Percentiles rank a stretch among this genome's conserved stretches.
phyloP scores from a whole-genome alignment of 805 yeast species.

The Brettanomyces sp. region DNA sequence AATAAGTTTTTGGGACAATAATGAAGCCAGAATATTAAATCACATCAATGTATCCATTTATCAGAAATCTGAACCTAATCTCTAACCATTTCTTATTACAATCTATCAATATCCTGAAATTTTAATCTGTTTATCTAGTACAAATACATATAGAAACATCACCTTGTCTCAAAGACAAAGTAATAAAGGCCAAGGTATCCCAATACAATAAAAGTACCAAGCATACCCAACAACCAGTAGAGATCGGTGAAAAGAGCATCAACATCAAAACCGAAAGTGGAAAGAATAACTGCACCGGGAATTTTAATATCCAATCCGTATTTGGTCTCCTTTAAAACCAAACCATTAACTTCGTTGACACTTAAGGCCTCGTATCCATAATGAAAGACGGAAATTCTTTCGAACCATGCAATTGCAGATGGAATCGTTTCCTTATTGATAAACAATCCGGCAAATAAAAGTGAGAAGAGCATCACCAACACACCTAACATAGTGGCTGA shows the following conservation, averaged over 20 bases:
- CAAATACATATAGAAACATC: background rate
- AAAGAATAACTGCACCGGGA: constrained; percentile 94
- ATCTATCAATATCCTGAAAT: no score
- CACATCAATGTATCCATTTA: background rate
- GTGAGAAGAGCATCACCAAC: constrained; percentile 69
- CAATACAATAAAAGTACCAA: constrained; percentile 44
- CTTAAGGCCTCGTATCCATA: constrained; percentile 91
- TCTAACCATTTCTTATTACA: background rate
- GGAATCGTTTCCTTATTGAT: constrained; percentile 63
- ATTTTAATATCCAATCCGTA: constrained; percentile 91
- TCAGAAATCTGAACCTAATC: background rate
- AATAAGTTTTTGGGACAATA: no score
- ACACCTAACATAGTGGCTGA: constrained; percentile 88
- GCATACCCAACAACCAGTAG: constrained; percentile 46
- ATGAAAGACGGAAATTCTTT: constrained; percentile 84
- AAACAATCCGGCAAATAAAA: constrained; percentile 89
- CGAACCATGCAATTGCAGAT: constrained; percentile 53
- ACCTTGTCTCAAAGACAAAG: constrained; percentile 70
- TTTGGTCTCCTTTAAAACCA: constrained; percentile 77
- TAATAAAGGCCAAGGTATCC: constrained; percentile 73
- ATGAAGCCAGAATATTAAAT: no score
- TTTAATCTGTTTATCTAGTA: background rate
- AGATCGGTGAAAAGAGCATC: constrained; percentile 66
- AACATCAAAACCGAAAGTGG: constrained; percentile 90
- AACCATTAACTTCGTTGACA: constrained; percentile 84